Base-by-base conservation (phyloP, 2,329 filamentous ascomycete species). In the Aurifilum marmelostoma region DNA sequence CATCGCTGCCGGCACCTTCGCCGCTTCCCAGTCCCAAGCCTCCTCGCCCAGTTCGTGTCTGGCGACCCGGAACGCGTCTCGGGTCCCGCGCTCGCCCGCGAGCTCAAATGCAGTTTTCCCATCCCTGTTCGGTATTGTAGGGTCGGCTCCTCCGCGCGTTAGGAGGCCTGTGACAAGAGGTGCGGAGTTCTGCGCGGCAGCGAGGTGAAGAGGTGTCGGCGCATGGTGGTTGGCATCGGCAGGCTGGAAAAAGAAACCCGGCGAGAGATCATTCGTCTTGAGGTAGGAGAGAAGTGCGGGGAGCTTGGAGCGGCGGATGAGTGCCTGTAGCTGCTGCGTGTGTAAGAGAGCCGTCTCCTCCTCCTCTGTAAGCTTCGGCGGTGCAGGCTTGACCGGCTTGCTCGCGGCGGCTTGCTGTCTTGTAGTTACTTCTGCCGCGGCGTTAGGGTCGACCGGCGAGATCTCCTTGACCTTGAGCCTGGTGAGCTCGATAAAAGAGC, bases 401-500 rank as follows among this genome's bases (percentile, higher is more conserved):
- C 89, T 90, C 0, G 82, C 69, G 9, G 81, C 77, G 21, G 78
- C 62, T 41, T 67, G 61, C 4, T 80, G 73, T 78, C 77, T 84
- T 58, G 72, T 73, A 24, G 71, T 74, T 68, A 75, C 79, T 75
- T 76, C 70, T 18, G 71, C 50, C 1, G 73, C 66, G 21, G 85
- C 80, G 7, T 81, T 75, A 52, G 80, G 83, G 16, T 89, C 85
- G 3, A 83, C 85, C 72, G 93, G 91, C 69, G 92, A 87, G 37
- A 98, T 87, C 71, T 92, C 91, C 63, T 88, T 89, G 61, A 97
- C 86, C 79, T 99, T 97, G 21, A 97, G 86, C 21, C 96, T 86
- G 0, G 96, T 99, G 41, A 99, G 85, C 81, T 99, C 96, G 71
- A 97, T 92, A 75, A 97, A 99, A 0, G 92, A 92, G 52, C 95